Conservation (phyloP, 257 asterid genomes). For the Paulownia fortunei region DNA sequence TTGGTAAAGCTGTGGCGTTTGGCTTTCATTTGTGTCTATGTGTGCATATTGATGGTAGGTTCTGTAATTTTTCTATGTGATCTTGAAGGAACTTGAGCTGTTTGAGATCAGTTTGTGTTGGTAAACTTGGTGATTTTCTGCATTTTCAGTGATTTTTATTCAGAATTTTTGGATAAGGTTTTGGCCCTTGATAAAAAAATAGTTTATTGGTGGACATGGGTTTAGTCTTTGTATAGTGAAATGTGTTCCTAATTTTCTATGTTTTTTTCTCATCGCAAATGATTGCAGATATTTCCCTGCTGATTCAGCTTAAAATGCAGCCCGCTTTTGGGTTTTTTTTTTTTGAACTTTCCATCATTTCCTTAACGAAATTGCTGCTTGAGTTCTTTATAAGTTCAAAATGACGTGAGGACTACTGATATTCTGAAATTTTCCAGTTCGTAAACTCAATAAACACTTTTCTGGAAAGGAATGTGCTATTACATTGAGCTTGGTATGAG, state of each 20-base stretch:
- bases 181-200: too few species aligned
- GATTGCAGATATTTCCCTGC: not conserved
- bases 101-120: not conserved
- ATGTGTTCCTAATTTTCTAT: too few species aligned
- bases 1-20: conserved; percentile 8
- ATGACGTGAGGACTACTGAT: not conserved
- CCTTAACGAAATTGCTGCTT: not conserved
- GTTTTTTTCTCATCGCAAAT: too few species aligned
- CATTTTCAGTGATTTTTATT: not conserved
- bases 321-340: too few species aligned
- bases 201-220: too few species aligned
- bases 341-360: not conserved
- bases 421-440: not conserved
- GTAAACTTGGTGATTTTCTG: not conserved
- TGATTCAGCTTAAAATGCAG: conserved; percentile 1
- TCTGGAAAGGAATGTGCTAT: not conserved
- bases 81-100: not conserved
- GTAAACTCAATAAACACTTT: not conserved
- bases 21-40: not conserved
- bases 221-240: too few species aligned
- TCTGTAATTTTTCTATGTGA: not conserved
- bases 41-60: conserved; percentile 4
- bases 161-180: too few species aligned
- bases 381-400: not conserved
- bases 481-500: not conserved